Percentiles rank a stretch among this genome's conserved stretches.
These are phyloP conservation scores for Alloteropsis angusta DNA, from an alignment of 202 grass and related monocot genomes.

Conservation along the genomic window DNA sequence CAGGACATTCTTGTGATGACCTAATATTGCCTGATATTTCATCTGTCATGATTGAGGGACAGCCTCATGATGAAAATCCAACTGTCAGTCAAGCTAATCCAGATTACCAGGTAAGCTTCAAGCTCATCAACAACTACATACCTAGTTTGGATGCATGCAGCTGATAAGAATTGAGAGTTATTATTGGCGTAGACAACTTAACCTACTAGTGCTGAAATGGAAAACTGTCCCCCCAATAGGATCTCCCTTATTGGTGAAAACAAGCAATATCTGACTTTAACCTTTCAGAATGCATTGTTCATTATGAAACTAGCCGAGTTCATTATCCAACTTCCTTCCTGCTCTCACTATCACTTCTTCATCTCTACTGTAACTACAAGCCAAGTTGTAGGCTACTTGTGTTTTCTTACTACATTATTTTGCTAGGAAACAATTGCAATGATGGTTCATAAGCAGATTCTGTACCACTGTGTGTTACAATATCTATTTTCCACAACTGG, in stretches of 20 bases:
- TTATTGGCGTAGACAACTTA: background rate
- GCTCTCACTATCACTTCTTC: background rate
- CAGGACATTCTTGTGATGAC: conserved; percentile 7
- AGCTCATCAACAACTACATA: background rate
- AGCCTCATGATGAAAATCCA: conserved; percentile 16
- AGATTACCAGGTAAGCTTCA: conserved; percentile 36
- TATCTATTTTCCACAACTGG: background rate
- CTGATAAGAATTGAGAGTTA: background rate
- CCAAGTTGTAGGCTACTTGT: background rate
- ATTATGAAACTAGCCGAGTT: background rate
- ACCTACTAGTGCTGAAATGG: background rate
- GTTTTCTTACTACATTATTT: background rate
- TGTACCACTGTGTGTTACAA: background rate
- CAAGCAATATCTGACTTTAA: background rate
- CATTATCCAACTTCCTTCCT: background rate
- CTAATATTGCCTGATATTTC: conserved; percentile 11
- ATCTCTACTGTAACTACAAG: background rate
- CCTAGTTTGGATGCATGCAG: background rate
- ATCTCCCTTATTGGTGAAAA: conserved; percentile 11
- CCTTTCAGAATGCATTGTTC: background rate
- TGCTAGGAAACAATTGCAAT: background rate
- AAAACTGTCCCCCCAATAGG: background rate
- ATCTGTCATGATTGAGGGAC: background rate
- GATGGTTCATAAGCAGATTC: background rate
- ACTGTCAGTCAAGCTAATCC: conserved; percentile 13